Percentiles rank a stretch among this genome's conserved stretches.
phyloP scores from a whole-genome alignment of 2,329 filamentous ascomycete species.

The Exophiala xenobiotica region DNA sequence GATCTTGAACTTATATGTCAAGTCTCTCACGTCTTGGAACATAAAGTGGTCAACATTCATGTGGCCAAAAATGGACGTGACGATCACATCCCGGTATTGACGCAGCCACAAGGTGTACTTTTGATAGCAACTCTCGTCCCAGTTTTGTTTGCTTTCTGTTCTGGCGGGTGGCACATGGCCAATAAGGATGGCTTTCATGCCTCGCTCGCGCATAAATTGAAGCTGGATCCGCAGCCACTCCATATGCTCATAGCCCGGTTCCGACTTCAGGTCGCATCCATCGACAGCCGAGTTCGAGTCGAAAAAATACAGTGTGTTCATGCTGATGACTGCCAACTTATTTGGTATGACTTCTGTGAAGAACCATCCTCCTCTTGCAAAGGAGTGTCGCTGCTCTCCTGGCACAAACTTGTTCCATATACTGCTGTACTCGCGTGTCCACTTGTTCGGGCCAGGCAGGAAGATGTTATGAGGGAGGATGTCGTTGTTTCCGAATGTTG shows the following conservation, averaged over 20 bases:
- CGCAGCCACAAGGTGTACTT: constrained; percentile 90
- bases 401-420: constrained; percentile 89
- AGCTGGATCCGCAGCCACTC: constrained; percentile 94
- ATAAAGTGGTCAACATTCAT: constrained; percentile 99
- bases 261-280: constrained; percentile 73
- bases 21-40: constrained; percentile 77
- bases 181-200: constrained; percentile 91
- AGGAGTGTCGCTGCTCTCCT: constrained; percentile 85
- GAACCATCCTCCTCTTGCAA: constrained; percentile 92
- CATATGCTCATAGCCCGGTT: constrained; percentile 91
- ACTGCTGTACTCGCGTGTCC: constrained; percentile 72
- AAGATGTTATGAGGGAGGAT: constrained; percentile 97
- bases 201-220: constrained; percentile 73
- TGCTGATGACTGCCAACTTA: constrained; percentile 81
- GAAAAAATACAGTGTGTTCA: constrained; percentile 97
- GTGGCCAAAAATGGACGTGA: constrained; percentile 79
- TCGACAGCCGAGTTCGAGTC: constrained; percentile 90
- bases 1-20: constrained; percentile 49
- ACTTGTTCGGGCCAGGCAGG: constrained; percentile 77
- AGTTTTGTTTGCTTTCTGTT: constrained; percentile 78
- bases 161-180: constrained; percentile 92
- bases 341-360: constrained; percentile 86
- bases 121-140: constrained; percentile 98
- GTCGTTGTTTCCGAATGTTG: constrained; percentile 95
- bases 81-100: constrained; percentile 87